These are phyloP conservation scores for Phytophthora quininea DNA, from an alignment of 352 stramenopile genomes.

Conservation along the genomic window DNA sequence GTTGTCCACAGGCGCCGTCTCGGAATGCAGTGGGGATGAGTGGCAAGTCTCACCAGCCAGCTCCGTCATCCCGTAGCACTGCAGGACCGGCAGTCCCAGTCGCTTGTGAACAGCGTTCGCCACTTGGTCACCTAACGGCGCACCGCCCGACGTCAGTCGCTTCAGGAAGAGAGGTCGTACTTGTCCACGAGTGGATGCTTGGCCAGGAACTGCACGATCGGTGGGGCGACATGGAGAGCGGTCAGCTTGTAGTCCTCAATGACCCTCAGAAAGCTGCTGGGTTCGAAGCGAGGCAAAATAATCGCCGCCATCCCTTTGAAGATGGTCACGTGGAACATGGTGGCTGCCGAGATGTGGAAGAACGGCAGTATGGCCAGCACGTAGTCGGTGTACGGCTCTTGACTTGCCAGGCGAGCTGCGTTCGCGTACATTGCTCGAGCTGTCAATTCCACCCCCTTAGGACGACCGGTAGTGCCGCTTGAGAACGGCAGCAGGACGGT, in stretches of 20 bases:
- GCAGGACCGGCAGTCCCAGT: conserved; percentile 51
- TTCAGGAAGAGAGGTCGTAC: conserved; percentile 85
- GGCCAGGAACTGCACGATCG: conserved; percentile 73
- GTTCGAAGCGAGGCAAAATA: conserved; percentile 91
- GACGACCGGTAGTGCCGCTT: conserved; percentile 89
- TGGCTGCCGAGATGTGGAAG: conserved; percentile 94
- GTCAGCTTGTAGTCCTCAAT: conserved; percentile 61
- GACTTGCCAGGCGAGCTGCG: conserved; percentile 55
- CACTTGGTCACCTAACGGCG: conserved; percentile 77
- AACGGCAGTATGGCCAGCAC: conserved; percentile 87
- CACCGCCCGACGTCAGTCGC: conserved; percentile 73
- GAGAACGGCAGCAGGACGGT: conserved; percentile 85
- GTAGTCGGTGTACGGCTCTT: conserved; percentile 35
- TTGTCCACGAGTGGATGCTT: conserved; percentile 88
- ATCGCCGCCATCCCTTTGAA: conserved; percentile 83
- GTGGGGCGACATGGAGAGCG: conserved; percentile 68
- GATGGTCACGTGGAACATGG: conserved; percentile 82
- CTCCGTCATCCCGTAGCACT: conserved; percentile 76
- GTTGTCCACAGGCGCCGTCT: conserved; percentile 39
- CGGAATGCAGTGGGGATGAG: conserved; percentile 21
- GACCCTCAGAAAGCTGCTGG: conserved; percentile 83
- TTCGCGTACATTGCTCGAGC: conserved; percentile 80
- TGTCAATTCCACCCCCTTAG: conserved; percentile 88
- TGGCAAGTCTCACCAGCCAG: conserved; percentile 35
- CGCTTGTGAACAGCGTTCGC: conserved; percentile 61